phyloP scores from a whole-genome alignment of 805 yeast genomes.

The Naumovozyma dairenensis region DNA sequence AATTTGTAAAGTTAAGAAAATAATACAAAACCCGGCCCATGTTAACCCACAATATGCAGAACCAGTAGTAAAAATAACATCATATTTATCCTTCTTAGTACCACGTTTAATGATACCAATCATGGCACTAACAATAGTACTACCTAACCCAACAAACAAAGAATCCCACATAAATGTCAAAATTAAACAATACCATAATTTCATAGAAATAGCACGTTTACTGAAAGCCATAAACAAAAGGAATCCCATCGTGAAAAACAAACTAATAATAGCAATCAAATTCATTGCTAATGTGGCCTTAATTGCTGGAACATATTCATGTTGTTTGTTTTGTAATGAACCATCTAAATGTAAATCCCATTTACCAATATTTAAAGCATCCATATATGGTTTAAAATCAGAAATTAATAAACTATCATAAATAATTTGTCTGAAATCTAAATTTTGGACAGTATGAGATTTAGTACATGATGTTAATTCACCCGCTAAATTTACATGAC shows the following conservation, averaged over 20 bases:
- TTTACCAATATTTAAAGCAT: slow-evolving; percentile 19
- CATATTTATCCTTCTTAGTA: slow-evolving; percentile 23
- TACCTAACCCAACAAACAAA: slow-evolving; percentile 23
- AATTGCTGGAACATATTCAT: slow-evolving; percentile 27
- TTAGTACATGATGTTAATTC: slow-evolving; percentile 17
- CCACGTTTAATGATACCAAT: slow-evolving; percentile 25
- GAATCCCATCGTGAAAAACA: slow-evolving; percentile 14
- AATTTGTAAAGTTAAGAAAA: slow-evolving; percentile 15
- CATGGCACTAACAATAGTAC: slow-evolving; percentile 22
- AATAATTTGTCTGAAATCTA: slow-evolving; percentile 25
- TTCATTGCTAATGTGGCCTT: slow-evolving; percentile 24
- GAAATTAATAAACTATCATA: slow-evolving; percentile 23
- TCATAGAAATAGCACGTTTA: slow-evolving; percentile 3
- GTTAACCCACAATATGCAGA: slow-evolving; percentile 21
- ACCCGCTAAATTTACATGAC: slow-evolving; percentile 17
- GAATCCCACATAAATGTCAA: slow-evolving; percentile 16
- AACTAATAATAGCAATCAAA: slow-evolving; percentile 17
- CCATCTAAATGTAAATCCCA: slow-evolving; percentile 25
- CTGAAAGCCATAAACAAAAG: slow-evolving; percentile 6
- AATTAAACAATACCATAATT: slow-evolving; percentile 13
- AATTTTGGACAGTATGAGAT: slow-evolving; percentile 27
- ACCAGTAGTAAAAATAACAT: slow-evolving; percentile 19
- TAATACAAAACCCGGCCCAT: slow-evolving; percentile 25
- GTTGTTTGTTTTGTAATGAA: slow-evolving; percentile 21
- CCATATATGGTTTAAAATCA: slow-evolving; percentile 24